Base-by-base conservation (phyloP, 2,329 filamentous ascomycete genomes). In the Phyllosticta citribraziliensis region DNA sequence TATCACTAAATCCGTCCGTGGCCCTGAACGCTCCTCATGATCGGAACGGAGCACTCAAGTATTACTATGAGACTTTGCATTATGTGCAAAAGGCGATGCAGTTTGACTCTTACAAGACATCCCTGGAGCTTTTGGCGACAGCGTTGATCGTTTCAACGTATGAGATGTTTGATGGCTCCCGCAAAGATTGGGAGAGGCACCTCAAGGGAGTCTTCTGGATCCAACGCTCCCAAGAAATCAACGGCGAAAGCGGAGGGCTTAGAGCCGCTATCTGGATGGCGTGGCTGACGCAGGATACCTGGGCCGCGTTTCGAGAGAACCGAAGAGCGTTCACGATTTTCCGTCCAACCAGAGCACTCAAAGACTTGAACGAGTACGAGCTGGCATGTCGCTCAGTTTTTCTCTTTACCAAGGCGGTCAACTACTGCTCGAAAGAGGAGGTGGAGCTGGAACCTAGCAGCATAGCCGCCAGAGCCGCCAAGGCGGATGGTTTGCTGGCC, bases 171-270 rank as follows among this genome's bases (percentile, higher is more conserved):
- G 81, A 84, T 57, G 80, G 79, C 2, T 79, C 79, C 6, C 77
- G 79, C 22, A 69, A 80, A 69, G 79, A 77, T 52, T 87, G 84
- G 84, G 81, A 86, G 63, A 74, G 82, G 1, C 84, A 87, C 67
- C 72, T 87, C 0, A 82, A 85, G 66, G 84, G 84, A 0, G 82
- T 86, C 0, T 87, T 86, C 65, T 86, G 84, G 81, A 86, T 87
- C n/a, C 80, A 86, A 61, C 74, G 83, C n/a, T 83, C 80, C 0
- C 82, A 84, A 57, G 77, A 84, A 55, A 84, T 84, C 51, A 78
- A 86, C 58, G 84, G 83, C 1, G 82, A 82, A 55, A 80, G 78
- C 0, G 79, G 80, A 0, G 82, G 83, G 0, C 72, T 87, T 0
- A 76, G 80, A 47, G 79, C 81, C 63, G 80, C 83, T 0, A 80